Evolutionary conservation across 2,329 filamentous ascomycete genomes (phyloP).

Genomic region (Colletotrichum paranaense): DNA sequence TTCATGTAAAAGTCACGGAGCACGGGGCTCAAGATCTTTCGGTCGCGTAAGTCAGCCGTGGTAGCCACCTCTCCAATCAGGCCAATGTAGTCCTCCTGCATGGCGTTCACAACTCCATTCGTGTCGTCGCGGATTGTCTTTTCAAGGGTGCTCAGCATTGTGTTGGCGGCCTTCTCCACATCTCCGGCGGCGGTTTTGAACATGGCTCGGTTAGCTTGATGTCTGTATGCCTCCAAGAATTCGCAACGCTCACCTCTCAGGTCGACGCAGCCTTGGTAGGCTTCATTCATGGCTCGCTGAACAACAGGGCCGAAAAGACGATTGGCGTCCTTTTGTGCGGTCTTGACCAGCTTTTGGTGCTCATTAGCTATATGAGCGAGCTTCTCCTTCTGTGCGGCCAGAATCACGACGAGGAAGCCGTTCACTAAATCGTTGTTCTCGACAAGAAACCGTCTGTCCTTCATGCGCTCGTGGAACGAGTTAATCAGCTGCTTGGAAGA

Average conservation of each 20-base stretch:
- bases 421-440: slow-evolving; percentile 6
- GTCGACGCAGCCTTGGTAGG: neutral
- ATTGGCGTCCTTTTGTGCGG: slow-evolving; percentile 38
- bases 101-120: slow-evolving; percentile 46
- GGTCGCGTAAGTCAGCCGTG: slow-evolving; percentile 1
- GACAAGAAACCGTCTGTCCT: neutral
- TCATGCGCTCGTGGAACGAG: slow-evolving; percentile 5
- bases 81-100: slow-evolving; percentile 38
- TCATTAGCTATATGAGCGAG: neutral
- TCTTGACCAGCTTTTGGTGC: neutral
- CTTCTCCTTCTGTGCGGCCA: neutral
- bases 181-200: slow-evolving; percentile 30
- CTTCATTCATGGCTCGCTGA: neutral
- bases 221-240: too few relatives aligned
- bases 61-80: slow-evolving; percentile 36
- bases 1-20: slow-evolving; percentile 5
- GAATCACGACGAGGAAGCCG: neutral
- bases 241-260: neutral
- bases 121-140: neutral
- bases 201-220: slow-evolving; percentile 27
- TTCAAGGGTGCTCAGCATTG: neutral
- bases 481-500: slow-evolving; percentile 1
- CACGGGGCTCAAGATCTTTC: slow-evolving; percentile 12
- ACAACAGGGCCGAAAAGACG: slow-evolving; percentile 13
- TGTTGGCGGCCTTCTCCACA: slow-evolving; percentile 27